Percentiles rank a stretch among this genome's conserved stretches.
These are phyloP conservation scores for Cercophora newfieldiana DNA, from an alignment of 495 filamentous ascomycete species.

Conservation along the genomic window DNA sequence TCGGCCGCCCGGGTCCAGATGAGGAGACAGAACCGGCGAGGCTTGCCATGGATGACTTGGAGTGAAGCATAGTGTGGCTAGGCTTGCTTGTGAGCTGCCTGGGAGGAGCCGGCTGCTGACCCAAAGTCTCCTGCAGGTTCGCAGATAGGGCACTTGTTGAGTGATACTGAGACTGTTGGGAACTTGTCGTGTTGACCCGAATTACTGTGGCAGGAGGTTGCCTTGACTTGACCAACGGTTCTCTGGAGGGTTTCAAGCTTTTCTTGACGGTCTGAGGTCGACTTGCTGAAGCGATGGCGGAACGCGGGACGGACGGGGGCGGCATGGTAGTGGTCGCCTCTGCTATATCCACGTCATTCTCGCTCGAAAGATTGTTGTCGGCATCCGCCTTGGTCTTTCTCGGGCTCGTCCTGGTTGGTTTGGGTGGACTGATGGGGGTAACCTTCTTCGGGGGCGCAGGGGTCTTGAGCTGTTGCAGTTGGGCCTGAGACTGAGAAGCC, in stretches of 20 bases:
- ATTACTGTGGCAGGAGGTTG: slow-evolving; percentile 74
- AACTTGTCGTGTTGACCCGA: slow-evolving; percentile 70
- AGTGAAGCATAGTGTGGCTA: slow-evolving; percentile 66
- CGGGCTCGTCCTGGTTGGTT: slow-evolving; percentile 50
- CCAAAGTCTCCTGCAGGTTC: slow-evolving; percentile 60
- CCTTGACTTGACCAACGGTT: slow-evolving; percentile 62
- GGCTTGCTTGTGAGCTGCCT: slow-evolving; percentile 58
- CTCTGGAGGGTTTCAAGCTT: slow-evolving; percentile 70
- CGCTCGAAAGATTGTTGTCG: slow-evolving; percentile 42
- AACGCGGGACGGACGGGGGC: slow-evolving; percentile 57
- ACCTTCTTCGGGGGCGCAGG: slow-evolving; percentile 30
- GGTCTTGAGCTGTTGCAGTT: slow-evolving; percentile 25
- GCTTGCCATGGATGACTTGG: slow-evolving; percentile 62
- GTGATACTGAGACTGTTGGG: slow-evolving; percentile 59
- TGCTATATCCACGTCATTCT: slow-evolving; percentile 50
- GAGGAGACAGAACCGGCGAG: slow-evolving; percentile 71
- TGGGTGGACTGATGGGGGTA: slow-evolving; percentile 33
- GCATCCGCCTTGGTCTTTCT: slow-evolving; percentile 51
- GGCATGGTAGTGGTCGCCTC: slow-evolving; percentile 54
- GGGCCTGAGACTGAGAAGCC: slow-evolving; percentile 14
- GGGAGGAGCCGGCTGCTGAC: slow-evolving; percentile 40
- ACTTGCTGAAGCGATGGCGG: slow-evolving; percentile 46
- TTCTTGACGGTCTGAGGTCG: slow-evolving; percentile 61
- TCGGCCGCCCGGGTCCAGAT: slow-evolving; percentile 50
- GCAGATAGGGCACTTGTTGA: slow-evolving; percentile 58